Evolutionary conservation across 371 early-diverging fungal genomes (phyloP), one percentile per base, ranked within the genome.

Genomic region (Capillidium rhysosporum): DNA sequence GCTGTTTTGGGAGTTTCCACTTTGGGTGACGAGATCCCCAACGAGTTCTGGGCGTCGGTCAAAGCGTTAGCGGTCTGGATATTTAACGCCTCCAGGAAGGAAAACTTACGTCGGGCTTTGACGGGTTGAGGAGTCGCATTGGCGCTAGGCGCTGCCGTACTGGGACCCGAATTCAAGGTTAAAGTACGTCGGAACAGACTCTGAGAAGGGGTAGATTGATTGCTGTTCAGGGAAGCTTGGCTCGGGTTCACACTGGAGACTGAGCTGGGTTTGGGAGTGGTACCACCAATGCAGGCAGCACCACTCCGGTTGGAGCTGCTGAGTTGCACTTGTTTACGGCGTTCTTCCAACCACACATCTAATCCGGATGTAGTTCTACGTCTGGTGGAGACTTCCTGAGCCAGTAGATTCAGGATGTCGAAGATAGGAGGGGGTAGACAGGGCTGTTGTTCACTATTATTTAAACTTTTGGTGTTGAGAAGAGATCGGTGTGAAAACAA

Each of bases 311-410:
- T 34, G 34, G 16, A 10, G n/a, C 28, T 23, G 23, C 18, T 34
- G 5, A 51, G 18, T 7, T 16, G 7, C 10, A 51, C n/a, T 21
- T 30, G 21, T 14, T 34, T 10, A 8, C 51, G 29, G 16, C 51
- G 51, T 39, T 51, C 51, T 21, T 51, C 51, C 12, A 51, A 38
- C 23, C 29, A 38, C 12, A 39, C 8, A 18, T 51, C 51, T 25
- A 51, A 38, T 12, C 14, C 10, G n/a, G 30, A 20, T 7, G 30
- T 51, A 4, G 8, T 2, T 16, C 18, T 26, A 7, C 64, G 1
- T 60, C 62, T 4, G 63, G 63, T 1, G 55, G 53, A 8, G 67
- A 68, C 60, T 57, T 66, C n/a, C 61, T 54, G 44, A 46, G 40
- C 1, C 62, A 63, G 18, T 65, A 63, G 2, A 51, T 51, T 51